These are phyloP conservation scores for Lepidium campestre DNA, from an alignment of 441 rosid genomes.

Conservation along the genomic window DNA sequence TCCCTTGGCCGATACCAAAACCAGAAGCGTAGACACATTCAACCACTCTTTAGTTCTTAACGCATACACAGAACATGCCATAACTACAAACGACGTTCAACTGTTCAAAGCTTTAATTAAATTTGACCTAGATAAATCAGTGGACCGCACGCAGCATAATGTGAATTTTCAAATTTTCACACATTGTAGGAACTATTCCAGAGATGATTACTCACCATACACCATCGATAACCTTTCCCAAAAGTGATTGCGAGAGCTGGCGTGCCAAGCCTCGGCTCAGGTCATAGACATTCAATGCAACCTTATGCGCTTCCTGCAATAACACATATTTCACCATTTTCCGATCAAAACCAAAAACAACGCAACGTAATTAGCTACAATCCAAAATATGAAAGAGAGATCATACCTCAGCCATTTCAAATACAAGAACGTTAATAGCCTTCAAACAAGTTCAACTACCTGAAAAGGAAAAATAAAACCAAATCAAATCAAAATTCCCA, in stretches of 20 bases:
- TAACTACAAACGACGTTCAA: not conserved
- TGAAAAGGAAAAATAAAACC: not conserved
- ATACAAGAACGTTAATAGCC: not conserved
- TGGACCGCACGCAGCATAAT: not conserved
- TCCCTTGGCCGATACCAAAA: not conserved
- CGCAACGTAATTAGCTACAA: not conserved
- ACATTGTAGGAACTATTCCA: not conserved
- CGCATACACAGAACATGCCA: not conserved
- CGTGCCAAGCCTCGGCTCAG: slow-evolving; percentile 93
- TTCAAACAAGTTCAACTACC: not conserved
- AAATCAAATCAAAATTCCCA: not conserved
- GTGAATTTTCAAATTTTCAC: not conserved
- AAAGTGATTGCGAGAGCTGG: slow-evolving; percentile 64
- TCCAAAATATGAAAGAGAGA: not conserved
- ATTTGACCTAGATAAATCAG: not conserved
- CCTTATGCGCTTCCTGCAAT: slow-evolving; percentile 69
- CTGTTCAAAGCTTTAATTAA: not conserved
- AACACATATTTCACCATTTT: slow-evolving; percentile 8
- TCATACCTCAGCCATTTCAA: slow-evolving; percentile 66
- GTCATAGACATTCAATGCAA: slow-evolving; percentile 74
- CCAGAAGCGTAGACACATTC: not conserved
- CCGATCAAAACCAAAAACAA: not conserved
- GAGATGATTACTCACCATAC: slow-evolving; percentile 60
- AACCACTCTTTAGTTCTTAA: not conserved
- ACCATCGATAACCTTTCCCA: slow-evolving; percentile 85